Evolutionary conservation across 495 filamentous ascomycete genomes (phyloP).

Genomic region (Aspergillus haitiensis): DNA sequence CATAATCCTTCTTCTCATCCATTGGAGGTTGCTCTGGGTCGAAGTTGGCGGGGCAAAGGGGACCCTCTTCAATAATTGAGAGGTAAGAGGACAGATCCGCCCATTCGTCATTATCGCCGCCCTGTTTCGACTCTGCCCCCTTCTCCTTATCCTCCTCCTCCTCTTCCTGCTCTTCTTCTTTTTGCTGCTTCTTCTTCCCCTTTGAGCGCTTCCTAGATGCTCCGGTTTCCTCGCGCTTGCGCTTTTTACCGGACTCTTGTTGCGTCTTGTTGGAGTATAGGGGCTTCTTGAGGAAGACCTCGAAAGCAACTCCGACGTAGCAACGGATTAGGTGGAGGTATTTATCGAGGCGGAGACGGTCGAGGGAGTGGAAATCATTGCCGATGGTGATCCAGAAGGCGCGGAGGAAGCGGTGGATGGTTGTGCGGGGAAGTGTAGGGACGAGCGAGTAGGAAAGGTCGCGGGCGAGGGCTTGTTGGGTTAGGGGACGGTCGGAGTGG

Average conservation of each 20-base stretch:
- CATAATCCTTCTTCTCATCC: constrained; percentile 33
- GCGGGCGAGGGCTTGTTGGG: constrained; percentile 79
- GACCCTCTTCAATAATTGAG: constrained; percentile 44
- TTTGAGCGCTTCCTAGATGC: constrained; percentile 27
- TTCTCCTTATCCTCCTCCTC: constrained; percentile 27
- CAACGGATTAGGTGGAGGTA: constrained; percentile 82
- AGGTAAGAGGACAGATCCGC: constrained; percentile 43
- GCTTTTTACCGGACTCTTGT: constrained; percentile 27
- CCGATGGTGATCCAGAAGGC: constrained; percentile 92
- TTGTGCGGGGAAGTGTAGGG: constrained; percentile 58
- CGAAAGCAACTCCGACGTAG: constrained; percentile 68
- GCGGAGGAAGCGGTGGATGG: constrained; percentile 55
- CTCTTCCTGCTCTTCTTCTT: too few species aligned
- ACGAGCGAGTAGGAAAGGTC: constrained; percentile 79
- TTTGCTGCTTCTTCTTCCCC: constrained; percentile 25
- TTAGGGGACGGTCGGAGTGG: constrained; percentile 86
- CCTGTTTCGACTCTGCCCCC: constrained; percentile 13
- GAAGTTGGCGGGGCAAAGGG: constrained; percentile 46
- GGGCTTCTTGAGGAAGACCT: constrained; percentile 40
- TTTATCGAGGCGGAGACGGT: constrained; percentile 88
- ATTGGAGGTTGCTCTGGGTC: constrained; percentile 37
- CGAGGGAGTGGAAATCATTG: constrained; percentile 78
- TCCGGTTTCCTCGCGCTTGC: constrained; percentile 49
- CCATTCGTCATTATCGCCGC: constrained; percentile 35
- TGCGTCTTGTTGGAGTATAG: constrained; percentile 14